These are phyloP conservation scores for Epichloe hybrida DNA, from an alignment of 2,329 filamentous ascomycete species.

Conservation along the genomic window DNA sequence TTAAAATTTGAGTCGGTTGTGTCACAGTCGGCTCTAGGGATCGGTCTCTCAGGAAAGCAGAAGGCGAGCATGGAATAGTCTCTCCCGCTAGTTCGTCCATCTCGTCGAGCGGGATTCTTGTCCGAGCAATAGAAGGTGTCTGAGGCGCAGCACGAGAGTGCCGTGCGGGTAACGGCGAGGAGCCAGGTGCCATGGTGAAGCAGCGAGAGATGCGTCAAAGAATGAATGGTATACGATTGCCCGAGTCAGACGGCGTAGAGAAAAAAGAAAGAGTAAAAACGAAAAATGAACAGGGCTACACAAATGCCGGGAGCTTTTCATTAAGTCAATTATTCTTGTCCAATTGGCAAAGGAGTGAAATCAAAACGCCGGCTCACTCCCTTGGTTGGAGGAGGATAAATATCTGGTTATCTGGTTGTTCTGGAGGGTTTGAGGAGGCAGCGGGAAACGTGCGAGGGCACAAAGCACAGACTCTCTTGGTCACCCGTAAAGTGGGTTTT, in stretches of 20 bases:
- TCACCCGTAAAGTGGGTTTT: background rate
- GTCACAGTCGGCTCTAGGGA: conserved; percentile 16
- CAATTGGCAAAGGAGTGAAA: no score
- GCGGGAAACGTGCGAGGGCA: background rate
- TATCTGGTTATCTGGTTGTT: no score
- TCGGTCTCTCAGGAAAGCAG: conserved; percentile 20
- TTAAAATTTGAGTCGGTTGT: conserved; percentile 34
- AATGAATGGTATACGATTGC: background rate
- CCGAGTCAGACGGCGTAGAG: background rate
- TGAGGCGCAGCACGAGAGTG: conserved; percentile 16
- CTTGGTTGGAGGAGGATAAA: no score
- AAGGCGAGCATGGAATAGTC: conserved; percentile 32
- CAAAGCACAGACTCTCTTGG: background rate
- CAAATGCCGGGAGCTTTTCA: background rate
- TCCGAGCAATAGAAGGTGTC: conserved; percentile 14
- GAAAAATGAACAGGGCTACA: background rate
- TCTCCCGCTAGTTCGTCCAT: conserved; percentile 32
- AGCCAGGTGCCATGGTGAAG: conserved; percentile 15
- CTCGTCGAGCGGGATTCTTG: conserved; percentile 17
- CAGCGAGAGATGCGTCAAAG: background rate
- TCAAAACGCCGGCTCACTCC: no score
- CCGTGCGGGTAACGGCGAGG: conserved; percentile 20
- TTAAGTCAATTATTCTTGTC: background rate
- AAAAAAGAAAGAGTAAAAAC: background rate
- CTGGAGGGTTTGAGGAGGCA: no score